Evolutionary conservation across 176 grass and related monocot species (phyloP), one percentile per base, ranked within the genome.

Genomic region (Aegilops sharonensis): DNA sequence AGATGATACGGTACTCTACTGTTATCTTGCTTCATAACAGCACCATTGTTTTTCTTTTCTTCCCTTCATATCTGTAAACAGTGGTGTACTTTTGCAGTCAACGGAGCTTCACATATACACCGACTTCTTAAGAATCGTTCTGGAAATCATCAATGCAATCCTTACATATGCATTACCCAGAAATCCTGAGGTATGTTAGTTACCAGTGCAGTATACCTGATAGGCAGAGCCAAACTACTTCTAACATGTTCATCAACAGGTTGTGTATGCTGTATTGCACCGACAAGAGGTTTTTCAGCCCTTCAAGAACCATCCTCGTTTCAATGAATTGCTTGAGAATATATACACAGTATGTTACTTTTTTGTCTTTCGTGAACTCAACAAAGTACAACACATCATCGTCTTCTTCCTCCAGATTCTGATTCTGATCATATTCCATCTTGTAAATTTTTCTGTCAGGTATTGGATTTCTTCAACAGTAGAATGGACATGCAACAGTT

Each of bases 91-190:
- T 92, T 84, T 94, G 90, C 91, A 99, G 97, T 99, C 96, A 61
- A 94, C 92, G 42, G 97, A 99, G 82, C 92, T 99, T 94, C 94
- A 99, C 66, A 90, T 99, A 88, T 96, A 99, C 69, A 99, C 94
- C 24, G 97, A 99, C 79, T 99, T 99, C 85, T 86, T 99, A 75
- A 92, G 92, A 88, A 99, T 99, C 64, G 97, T 99, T 78, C 87
- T 99, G 79, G 97, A 99, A 87, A 95, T 99, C 64, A 92, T 99
- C 80, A 99, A 99, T 90, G 97, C 97, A 78, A 96, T 99, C 54
- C 90, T 99, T 35, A 99, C 97, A 78, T 99, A 96, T 87, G 97
- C 97, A 39, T 94, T 99, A 79, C 94, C 97, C 84, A 91, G 92
- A 79, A 99, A 99, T 81, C 97, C 97, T 31, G 97, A 99, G 97